Base-by-base conservation (phyloP, 75 land plant genomes). In the Chamaecyparis obtusa region DNA sequence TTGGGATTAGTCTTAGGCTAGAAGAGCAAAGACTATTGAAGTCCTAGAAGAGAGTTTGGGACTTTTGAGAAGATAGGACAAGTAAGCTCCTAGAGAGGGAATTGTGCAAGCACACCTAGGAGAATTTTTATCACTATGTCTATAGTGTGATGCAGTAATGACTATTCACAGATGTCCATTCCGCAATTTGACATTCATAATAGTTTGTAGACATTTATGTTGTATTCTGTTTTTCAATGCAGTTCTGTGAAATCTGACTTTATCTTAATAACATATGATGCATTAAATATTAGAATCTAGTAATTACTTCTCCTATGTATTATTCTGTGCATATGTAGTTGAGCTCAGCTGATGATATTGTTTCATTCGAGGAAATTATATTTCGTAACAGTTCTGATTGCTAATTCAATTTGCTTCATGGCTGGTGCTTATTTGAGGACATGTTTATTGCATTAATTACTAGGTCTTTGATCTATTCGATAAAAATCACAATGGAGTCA, bases 391-490 rank as follows among this genome's bases (percentile, higher is more conserved):
- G 83, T 82, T 41, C 21, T 82, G 49, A 82, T 82, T 82, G 16
- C 24, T 37, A 82, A 4, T 39, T 41, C 21, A 43, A 27, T 41
- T 41, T 82, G 37, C 49, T 44, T 82, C 32, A 21, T 82, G 44
- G 44, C 15, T 30, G 7, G 44, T 24, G 37, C 49, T 82, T 30
- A 72, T 72, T 72, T 72, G 75, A 72, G 32, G 75, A 72, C 75
- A 32, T 32, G 14, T 32, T 32, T 13, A 32, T 72, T 72, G 75
- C 32, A 72, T 72, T 72, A 80, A 84, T 84, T 85, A 85, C 87
- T 92, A 95, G 99, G 88, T 97, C 41, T 97, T 97, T 92, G 89
- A 94, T 85, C 85, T 93, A 49, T 95, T 97, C 87, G 99, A 97
- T 87, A 15, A 84, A 30, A 97, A 97, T 30, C 92, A 86, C 9